A percentile compares a stretch with the other conserved stretches of the same genome.
phyloP scores from a whole-genome alignment of 345 rosid species.

The Lumnitzera littorea region DNA sequence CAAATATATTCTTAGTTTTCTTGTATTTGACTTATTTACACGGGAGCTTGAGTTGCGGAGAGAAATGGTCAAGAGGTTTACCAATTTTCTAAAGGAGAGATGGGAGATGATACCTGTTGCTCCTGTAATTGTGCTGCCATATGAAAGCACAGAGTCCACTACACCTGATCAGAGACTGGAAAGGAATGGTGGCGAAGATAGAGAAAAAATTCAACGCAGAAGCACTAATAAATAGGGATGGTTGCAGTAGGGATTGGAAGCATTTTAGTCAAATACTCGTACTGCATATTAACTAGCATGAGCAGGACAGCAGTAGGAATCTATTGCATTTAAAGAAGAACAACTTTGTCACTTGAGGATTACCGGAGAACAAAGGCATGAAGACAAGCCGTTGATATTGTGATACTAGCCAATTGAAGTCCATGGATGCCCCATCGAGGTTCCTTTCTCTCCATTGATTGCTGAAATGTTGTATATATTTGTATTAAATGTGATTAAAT shows the following conservation, averaged over 20 bases:
- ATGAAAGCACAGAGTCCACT: slow-evolving; percentile 34
- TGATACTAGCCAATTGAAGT: too few relatives aligned
- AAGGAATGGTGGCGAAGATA: slow-evolving; percentile 23
- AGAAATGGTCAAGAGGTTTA: slow-evolving; percentile 65
- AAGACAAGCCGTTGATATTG: too few relatives aligned
- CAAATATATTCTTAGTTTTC: slow-evolving; percentile 65
- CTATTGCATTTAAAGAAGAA: too few relatives aligned
- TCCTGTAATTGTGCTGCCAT: slow-evolving; percentile 73
- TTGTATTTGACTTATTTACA: slow-evolving; percentile 71
- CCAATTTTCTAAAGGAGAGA: slow-evolving; percentile 56
- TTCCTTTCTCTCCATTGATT: too few relatives aligned
- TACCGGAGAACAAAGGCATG: too few relatives aligned
- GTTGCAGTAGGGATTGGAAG: background rate
- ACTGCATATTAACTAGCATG: too few relatives aligned
- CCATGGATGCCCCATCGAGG: too few relatives aligned
- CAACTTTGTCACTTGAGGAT: too few relatives aligned
- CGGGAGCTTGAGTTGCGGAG: slow-evolving; percentile 79
- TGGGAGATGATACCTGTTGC: slow-evolving; percentile 87
- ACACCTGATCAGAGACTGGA: slow-evolving; percentile 27
- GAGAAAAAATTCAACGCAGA: slow-evolving; percentile 21
- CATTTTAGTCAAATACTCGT: too few relatives aligned
- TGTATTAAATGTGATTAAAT: too few relatives aligned
- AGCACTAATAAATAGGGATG: slow-evolving; percentile 11
- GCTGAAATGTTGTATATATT: too few relatives aligned
- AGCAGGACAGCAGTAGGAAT: too few relatives aligned